These are phyloP conservation scores for Pseudocercospora macadamiae DNA, from an alignment of 2,329 filamentous ascomycete species.

Conservation along the genomic window DNA sequence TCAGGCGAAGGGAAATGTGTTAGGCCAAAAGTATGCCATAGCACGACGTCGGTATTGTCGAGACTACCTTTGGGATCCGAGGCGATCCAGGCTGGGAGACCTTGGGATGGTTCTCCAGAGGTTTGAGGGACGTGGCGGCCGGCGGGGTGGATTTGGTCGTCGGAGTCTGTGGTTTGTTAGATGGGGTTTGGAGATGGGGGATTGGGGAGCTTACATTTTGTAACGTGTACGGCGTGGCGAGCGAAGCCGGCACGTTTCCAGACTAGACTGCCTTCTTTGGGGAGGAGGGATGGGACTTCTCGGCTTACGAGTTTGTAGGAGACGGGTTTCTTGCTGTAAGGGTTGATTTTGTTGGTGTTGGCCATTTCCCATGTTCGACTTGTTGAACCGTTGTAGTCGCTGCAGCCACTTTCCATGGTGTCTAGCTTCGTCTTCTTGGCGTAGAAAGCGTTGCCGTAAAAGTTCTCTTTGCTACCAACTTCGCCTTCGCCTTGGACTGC, in stretches of 20 bases:
- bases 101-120: constrained; percentile 73
- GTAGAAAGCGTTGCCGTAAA: constrained; percentile 88
- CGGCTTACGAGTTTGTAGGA: constrained; percentile 89
- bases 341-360: constrained; percentile 82
- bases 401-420: constrained; percentile 68
- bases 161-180: constrained; percentile 71
- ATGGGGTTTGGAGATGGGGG: too few relatives aligned
- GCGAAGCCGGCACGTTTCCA: constrained; percentile 91
- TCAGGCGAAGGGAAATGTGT: constrained; percentile 88
- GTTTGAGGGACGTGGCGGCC: constrained; percentile 88
- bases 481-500: constrained; percentile 70
- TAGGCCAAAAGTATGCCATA: constrained; percentile 93
- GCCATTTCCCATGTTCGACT: constrained; percentile 87
- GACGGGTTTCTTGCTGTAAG: constrained; percentile 80
- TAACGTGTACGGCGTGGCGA: constrained; percentile 83
- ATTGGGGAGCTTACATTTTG: constrained; percentile 67
- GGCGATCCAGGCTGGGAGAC: constrained; percentile 75
- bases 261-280: constrained; percentile 78
- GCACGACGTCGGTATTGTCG: constrained; percentile 81
- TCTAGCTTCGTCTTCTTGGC: constrained; percentile 79
- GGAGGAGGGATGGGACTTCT: constrained; percentile 76
- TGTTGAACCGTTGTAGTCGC: constrained; percentile 79
- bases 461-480: constrained; percentile 80
- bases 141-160: constrained; percentile 81
- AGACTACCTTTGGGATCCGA: constrained; percentile 69